Percentiles rank a stretch among this genome's conserved stretches.
These are phyloP conservation scores for Diplodia mutila DNA, from an alignment of 2,329 filamentous ascomycete species.

Conservation along the genomic window DNA sequence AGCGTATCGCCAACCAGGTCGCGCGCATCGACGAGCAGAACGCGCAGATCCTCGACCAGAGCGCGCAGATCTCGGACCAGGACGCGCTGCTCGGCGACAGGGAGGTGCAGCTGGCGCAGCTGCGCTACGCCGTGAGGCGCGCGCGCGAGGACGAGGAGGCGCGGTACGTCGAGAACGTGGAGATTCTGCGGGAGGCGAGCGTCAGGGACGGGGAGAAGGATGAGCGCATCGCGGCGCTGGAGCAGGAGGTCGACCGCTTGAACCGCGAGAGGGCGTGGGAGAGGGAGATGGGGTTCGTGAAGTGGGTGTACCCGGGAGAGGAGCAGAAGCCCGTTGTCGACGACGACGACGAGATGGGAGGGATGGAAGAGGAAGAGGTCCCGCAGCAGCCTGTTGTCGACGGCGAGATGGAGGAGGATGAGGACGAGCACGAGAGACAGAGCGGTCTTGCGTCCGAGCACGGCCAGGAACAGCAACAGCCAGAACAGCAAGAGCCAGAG, in stretches of 20 bases:
- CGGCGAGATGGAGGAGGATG: neutral
- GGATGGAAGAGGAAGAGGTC: neutral
- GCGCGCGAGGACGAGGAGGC: neutral
- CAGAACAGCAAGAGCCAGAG: no score
- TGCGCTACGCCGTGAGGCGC: no score
- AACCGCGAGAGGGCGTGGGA: neutral
- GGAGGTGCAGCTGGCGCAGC: no score
- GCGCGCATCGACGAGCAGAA: no score
- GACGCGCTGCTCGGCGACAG: neutral
- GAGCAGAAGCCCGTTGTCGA: neutral
- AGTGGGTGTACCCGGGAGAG: no score
- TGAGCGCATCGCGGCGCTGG: neutral
- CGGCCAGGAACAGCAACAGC: no score
- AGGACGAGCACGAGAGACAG: neutral
- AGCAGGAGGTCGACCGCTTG: neutral
- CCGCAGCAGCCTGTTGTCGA: neutral
- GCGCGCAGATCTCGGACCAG: neutral
- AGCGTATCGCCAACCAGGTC: no score
- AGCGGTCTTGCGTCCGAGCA: no score
- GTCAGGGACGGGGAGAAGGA: neutral
- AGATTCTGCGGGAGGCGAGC: neutral
- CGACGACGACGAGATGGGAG: no score
- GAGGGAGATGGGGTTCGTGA: neutral
- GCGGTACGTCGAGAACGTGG: neutral
- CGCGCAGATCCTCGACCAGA: neutral